phyloP scores from a whole-genome alignment of 805 yeast species.

The Teunomyces barrocoloradensis region DNA sequence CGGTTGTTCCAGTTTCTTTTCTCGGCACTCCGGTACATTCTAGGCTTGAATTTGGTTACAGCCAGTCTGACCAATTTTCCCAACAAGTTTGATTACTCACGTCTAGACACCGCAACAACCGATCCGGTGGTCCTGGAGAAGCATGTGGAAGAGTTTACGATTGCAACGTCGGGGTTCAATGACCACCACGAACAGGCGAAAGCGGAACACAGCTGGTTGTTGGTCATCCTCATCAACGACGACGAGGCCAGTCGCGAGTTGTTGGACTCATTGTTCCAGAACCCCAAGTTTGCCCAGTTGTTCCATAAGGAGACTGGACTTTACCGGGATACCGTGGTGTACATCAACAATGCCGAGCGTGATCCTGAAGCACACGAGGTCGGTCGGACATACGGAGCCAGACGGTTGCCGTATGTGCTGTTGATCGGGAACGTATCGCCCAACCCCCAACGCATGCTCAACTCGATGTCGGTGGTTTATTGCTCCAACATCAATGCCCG shows the following conservation, averaged over 20 bases:
- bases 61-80: conserved; percentile 16
- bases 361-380: conserved; percentile 40
- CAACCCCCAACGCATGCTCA: conserved; percentile 30
- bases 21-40: conserved; percentile 28
- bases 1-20: conserved; percentile 42
- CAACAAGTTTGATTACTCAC: conserved; percentile 24
- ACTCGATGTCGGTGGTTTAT: conserved; percentile 39
- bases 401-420: conserved; percentile 36
- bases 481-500: conserved; percentile 26
- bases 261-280: conserved; percentile 11
- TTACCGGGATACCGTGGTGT: conserved; percentile 28
- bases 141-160: conserved; percentile 8
- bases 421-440: conserved; percentile 35
- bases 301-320: conserved; percentile 20
- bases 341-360: conserved; percentile 27
- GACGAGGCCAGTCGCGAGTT: conserved; percentile 18
- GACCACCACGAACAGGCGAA: conserved; percentile 27
- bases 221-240: conserved; percentile 32
- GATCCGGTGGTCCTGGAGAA: conserved; percentile 4
- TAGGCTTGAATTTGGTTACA: conserved; percentile 13
- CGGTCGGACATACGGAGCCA: conserved; percentile 28
- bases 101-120: neutral
- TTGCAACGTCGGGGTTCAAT: conserved; percentile 24
- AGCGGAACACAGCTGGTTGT: conserved; percentile 29
- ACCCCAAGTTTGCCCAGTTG: conserved; percentile 16